These are phyloP conservation scores for Macadamia integrifolia DNA, from an alignment of 164 flowering plant species.

Conservation along the genomic window DNA sequence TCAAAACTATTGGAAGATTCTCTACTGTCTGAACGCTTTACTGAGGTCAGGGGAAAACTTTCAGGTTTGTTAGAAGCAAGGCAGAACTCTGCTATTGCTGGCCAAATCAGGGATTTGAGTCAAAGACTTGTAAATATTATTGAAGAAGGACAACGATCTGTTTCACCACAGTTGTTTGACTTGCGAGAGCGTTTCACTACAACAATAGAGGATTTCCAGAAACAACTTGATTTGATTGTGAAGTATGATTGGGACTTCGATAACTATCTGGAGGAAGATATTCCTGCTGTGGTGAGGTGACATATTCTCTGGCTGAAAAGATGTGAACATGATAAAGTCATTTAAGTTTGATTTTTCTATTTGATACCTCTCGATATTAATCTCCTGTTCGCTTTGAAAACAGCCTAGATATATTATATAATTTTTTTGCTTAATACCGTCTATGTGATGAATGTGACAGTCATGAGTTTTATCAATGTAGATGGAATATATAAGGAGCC, in stretches of 20 bases:
- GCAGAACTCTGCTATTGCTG: slow-evolving; percentile 54
- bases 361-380: neutral
- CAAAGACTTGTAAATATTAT: slow-evolving; percentile 66
- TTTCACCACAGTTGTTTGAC: slow-evolving; percentile 78
- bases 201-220: slow-evolving; percentile 84
- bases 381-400: neutral
- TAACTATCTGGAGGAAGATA: slow-evolving; percentile 88
- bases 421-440: neutral
- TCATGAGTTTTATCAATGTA: slow-evolving; percentile 19
- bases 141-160: slow-evolving; percentile 82
- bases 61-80: slow-evolving; percentile 62
- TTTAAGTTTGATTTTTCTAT: neutral
- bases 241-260: slow-evolving; percentile 99
- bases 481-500: slow-evolving; percentile 79
- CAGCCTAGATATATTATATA: neutral
- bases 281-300: slow-evolving; percentile 99
- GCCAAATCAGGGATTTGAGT: slow-evolving; percentile 78
- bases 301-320: slow-evolving; percentile 33
- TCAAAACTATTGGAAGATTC: slow-evolving; percentile 74
- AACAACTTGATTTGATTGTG: slow-evolving; percentile 87
- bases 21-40: slow-evolving; percentile 59
- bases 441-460: slow-evolving; percentile 3
- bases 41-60: slow-evolving; percentile 62
- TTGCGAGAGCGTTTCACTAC: slow-evolving; percentile 69
- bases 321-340: slow-evolving; percentile 3